phyloP scores from a whole-genome alignment of 106 monocot genomes.

The Gastrodia elata region DNA sequence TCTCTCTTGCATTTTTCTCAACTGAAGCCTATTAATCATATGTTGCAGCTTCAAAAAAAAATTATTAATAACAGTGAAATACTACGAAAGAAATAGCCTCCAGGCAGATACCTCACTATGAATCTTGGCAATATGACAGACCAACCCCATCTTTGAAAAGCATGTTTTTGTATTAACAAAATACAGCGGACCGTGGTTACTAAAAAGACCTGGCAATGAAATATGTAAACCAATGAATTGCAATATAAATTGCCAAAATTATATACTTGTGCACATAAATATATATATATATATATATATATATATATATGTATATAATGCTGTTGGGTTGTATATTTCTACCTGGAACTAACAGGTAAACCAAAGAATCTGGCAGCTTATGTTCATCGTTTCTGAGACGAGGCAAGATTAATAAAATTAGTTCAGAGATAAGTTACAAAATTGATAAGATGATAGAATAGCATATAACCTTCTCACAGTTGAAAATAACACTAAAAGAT shows the following conservation, averaged over 20 bases:
- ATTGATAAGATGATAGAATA: neutral
- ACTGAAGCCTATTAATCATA: conserved; percentile 63
- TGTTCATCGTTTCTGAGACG: conserved; percentile 66
- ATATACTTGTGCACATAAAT: neutral
- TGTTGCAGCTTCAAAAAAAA: neutral
- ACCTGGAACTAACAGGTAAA: conserved; percentile 96
- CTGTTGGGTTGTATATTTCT: neutral
- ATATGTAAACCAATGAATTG: neutral
- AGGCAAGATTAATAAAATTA: neutral
- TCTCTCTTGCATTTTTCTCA: conserved; percentile 75
- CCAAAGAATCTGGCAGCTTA: conserved; percentile 78
- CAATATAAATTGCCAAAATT: neutral
- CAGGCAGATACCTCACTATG: conserved; percentile 74
- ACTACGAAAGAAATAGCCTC: neutral
- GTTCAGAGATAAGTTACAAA: no score
- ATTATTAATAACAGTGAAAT: neutral
- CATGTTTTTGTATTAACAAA: conserved; percentile 80
- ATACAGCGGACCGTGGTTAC: conserved; percentile 92
- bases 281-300: no score
- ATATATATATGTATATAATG: no score
- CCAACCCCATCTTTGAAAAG: conserved; percentile 95
- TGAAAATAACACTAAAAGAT: neutral
- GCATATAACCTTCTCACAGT: neutral
- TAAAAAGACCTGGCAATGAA: conserved; percentile 69
- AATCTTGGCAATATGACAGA: conserved; percentile 94